A percentile compares a stretch with the other conserved stretches of the same genome.
phyloP scores from a whole-genome alignment of 768 basidiomycete genomes.

The Boletus patriciae region DNA sequence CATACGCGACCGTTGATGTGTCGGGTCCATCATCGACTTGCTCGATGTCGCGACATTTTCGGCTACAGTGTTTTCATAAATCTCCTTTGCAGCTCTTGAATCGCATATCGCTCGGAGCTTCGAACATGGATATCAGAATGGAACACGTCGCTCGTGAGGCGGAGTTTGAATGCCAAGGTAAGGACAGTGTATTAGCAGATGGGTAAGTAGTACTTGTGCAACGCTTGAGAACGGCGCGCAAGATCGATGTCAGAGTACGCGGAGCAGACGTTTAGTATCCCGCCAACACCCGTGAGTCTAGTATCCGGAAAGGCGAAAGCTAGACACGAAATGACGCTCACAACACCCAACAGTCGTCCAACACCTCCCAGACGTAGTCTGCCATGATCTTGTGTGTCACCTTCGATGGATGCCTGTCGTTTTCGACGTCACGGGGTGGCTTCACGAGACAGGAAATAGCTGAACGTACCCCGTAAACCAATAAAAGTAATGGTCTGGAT shows the following conservation, averaged over 20 bases:
- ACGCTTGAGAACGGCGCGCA: not conserved
- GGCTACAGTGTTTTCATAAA: no score
- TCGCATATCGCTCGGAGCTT: not conserved
- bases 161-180: no score
- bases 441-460: not conserved
- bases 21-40: no score
- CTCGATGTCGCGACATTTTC: no score
- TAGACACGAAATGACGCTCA: not conserved
- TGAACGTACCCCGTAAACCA: slow-evolving; percentile 48
- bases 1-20: no score
- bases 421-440: not conserved
- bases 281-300: no score
- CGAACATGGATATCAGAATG: not conserved
- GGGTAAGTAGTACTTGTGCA: no score
- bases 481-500: slow-evolving; percentile 52
- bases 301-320: not conserved
- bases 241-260: not conserved
- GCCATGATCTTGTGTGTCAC: slow-evolving; percentile 54
- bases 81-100: not conserved
- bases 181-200: no score
- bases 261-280: not conserved
- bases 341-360: slow-evolving; percentile 31
- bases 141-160: not conserved
- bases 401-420: slow-evolving; percentile 48
- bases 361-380: slow-evolving; percentile 46